Percentiles rank a stretch among this genome's conserved stretches.
phyloP scores from a whole-genome alignment of 192 early-diverging fungal species.

The Backusella luteola region DNA sequence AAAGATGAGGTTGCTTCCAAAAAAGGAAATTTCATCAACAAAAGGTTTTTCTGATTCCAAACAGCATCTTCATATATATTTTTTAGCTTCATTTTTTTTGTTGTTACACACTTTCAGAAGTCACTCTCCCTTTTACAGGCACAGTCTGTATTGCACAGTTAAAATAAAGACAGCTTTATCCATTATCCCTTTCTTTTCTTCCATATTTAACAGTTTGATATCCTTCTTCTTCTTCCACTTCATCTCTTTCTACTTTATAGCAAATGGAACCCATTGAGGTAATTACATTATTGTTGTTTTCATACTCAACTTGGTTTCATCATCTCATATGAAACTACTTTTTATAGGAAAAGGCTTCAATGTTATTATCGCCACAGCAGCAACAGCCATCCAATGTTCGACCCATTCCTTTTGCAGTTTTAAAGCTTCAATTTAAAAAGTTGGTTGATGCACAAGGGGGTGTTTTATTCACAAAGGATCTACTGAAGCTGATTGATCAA shows the following conservation, averaged over 20 bases:
- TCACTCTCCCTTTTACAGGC: not conserved
- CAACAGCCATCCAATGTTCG: not conserved
- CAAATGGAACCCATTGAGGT: conserved; percentile 6
- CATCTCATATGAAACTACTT: not conserved
- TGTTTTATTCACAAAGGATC: conserved; percentile 35
- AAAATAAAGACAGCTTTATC: not conserved
- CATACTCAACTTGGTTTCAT: not conserved
- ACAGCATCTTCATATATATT: no score
- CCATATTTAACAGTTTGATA: not conserved
- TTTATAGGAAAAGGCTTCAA: not conserved
- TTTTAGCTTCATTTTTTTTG: no score
- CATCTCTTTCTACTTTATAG: not conserved
- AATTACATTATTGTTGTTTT: not conserved
- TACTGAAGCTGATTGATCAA: conserved; percentile 30
- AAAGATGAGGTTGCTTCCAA: no score
- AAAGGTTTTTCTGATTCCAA: no score
- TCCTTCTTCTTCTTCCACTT: not conserved
- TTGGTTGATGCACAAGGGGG: conserved; percentile 28
- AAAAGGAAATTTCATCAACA: no score
- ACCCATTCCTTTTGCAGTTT: conserved; percentile 27
- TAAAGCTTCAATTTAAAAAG: conserved; percentile 24
- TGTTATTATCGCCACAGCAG: not conserved
- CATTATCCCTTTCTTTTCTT: not conserved
- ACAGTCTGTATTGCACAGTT: not conserved
- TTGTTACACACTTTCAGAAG: not conserved